phyloP scores from a whole-genome alignment of 495 filamentous ascomycete genomes.

The Friedmanniomyces simplex region DNA sequence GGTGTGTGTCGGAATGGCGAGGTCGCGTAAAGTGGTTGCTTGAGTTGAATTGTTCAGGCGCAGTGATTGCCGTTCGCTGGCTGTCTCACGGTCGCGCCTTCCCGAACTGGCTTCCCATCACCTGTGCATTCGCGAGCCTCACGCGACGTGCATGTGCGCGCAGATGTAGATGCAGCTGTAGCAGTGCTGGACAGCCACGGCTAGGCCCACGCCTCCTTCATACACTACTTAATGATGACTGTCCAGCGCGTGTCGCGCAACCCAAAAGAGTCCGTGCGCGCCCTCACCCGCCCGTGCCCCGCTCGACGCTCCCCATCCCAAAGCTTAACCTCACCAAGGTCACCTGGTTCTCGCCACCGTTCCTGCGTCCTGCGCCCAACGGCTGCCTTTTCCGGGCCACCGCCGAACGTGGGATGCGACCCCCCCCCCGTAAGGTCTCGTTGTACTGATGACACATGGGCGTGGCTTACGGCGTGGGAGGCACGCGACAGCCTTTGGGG shows the following conservation, averaged over 20 bases:
- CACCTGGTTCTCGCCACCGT: not conserved
- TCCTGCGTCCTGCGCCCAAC: not conserved
- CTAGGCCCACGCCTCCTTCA: too few species aligned
- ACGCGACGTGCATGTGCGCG: too few species aligned
- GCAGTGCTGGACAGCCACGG: too few species aligned
- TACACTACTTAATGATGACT: too few species aligned
- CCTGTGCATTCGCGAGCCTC: not conserved
- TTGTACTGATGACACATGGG: not conserved
- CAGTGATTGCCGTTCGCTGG: not conserved
- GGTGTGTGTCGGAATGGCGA: not conserved
- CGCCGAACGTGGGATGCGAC: not conserved
- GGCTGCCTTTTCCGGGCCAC: not conserved
- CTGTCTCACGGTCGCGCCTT: not conserved
- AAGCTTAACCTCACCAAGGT: too few species aligned
- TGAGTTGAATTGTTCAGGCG: not conserved
- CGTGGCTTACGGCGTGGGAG: not conserved
- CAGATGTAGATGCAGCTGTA: too few species aligned
- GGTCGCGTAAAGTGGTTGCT: not conserved
- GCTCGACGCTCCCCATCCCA: too few species aligned
- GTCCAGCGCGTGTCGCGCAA: too few species aligned
- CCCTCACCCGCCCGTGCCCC: too few species aligned
- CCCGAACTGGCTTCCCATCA: not conserved
- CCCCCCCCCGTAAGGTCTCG: not conserved
- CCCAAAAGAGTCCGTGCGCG: too few species aligned
- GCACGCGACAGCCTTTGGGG: not conserved